These are phyloP conservation scores for Yamadazyma aaseri DNA, from an alignment of 1,139 yeast genomes.

Conservation along the genomic window DNA sequence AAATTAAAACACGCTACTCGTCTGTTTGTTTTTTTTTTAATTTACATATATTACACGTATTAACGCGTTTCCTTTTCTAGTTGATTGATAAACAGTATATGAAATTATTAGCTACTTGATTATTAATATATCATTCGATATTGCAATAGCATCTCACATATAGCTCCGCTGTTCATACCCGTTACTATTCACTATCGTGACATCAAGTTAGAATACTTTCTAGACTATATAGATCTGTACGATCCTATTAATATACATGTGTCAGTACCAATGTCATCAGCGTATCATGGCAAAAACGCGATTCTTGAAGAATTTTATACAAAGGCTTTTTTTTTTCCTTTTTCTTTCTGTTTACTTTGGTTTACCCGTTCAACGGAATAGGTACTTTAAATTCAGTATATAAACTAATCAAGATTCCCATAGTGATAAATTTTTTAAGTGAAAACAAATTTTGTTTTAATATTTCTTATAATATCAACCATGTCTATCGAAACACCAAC, in stretches of 20 bases:
- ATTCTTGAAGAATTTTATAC: constrained; percentile 1
- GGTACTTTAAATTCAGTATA: constrained; percentile 7
- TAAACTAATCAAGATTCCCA: constrained; percentile 3
- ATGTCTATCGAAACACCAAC: constrained; percentile 41
- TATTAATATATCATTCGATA: no score
- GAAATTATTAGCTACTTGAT: constrained; percentile 2
- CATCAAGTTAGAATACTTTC: no score
- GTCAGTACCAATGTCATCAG: constrained; percentile 6
- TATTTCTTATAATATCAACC: background rate
- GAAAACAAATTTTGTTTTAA: background rate
- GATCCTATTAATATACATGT: no score
- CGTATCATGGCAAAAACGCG: constrained; percentile 11
- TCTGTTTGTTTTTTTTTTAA: constrained; percentile 9
- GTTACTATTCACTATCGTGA: no score
- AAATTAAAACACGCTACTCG: constrained; percentile 11
- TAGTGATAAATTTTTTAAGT: background rate
- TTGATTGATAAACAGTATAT: constrained; percentile 8
- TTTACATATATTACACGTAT: constrained; percentile 9
- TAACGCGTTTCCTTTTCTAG: constrained; percentile 11
- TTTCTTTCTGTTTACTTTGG: constrained; percentile 4
- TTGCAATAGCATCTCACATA: no score
- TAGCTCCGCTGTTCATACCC: no score
- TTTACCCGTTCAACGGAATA: constrained; percentile 11
- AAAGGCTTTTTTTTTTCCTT: constrained; percentile 4
- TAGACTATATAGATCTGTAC: no score